Base-by-base conservation (phyloP, 768 basidiomycete genomes). In the Phaffia australis region DNA sequence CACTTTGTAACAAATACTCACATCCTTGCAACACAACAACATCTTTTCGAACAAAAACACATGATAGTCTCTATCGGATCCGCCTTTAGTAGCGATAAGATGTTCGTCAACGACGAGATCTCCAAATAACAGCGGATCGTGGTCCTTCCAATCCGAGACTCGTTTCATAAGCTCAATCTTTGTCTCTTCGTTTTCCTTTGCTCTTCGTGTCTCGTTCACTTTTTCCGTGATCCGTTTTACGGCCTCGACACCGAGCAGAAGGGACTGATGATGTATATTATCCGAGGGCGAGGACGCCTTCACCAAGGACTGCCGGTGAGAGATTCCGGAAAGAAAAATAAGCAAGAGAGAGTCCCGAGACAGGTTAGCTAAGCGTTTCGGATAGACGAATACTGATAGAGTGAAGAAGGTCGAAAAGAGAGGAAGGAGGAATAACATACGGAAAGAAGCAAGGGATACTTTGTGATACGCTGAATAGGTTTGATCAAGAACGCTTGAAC, bases 1-100 rank as follows among this genome's bases (percentile, higher is more conserved):
- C 1, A 9, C n/a, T 50, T 25, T 19, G 3, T 57, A 25, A 6
- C 59, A 29, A 5, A 5, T 9, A 64, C 67, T 58, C 49, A 87
- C 86, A 76, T 98, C 95, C 76, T 98, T 98, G 81, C 95, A 98
- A 78, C 95, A 99, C 25, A 98, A 82, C 71, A 99, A 91, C 77
- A 99, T 99, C 79, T 91, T 91, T 79, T 98, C 93, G 71, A 99
- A 99, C 47, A 99, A 81, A 81, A 97, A 99, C 66, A 99, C 93
- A 71, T 94, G 91, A 73, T 98, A 98, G 76, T 99, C 95, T 71
- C 95, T 84, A 75, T 97, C 92, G 72, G 92, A 88, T 67, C 93
- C 92, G 58, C 87, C 88, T 78, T 98, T 99, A 72, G 88, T 94
- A 66, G 98, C 95, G 66, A 86, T 84, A 76, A 98, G 98, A 64